Conservation (phyloP, 495 filamentous ascomycete species). For the Penicillium longicatenatum region DNA sequence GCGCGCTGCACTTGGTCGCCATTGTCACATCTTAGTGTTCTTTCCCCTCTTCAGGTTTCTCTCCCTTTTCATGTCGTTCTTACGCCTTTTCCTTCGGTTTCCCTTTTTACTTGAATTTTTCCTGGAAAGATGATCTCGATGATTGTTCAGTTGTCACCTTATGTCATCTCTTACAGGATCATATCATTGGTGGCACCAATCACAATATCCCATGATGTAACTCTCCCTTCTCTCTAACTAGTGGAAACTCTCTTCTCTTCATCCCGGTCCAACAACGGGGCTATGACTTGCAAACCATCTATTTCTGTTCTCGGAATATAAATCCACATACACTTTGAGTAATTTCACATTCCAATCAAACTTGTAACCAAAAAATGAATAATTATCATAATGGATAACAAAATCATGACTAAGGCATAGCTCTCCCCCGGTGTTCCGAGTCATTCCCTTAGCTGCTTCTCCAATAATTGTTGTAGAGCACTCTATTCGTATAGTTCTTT, state of each 20-base stretch:
- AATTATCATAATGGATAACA: too few relatives aligned
- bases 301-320: too few relatives aligned
- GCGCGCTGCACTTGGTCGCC: neutral
- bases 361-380: too few relatives aligned
- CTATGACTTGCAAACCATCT: neutral
- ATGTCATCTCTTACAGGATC: neutral
- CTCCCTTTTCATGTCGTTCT: neutral
- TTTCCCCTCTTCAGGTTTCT: neutral
- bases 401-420: too few relatives aligned
- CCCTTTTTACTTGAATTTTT: neutral
- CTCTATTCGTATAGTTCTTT: too few relatives aligned
- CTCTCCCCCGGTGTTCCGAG: too few relatives aligned
- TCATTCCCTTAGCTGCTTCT: too few relatives aligned
- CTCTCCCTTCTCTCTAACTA: neutral
- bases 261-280: neutral
- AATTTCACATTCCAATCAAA: too few relatives aligned
- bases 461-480: too few relatives aligned
- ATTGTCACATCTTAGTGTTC: slow-evolving; percentile 1
- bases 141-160: neutral
- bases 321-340: too few relatives aligned
- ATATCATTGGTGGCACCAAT: neutral
- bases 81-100: neutral
- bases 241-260: neutral
- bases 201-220: too few relatives aligned
- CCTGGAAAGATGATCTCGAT: neutral